A percentile compares a stretch with the other conserved stretches of the same genome.
These are phyloP conservation scores for Isatis lusitanica DNA, from an alignment of 441 rosid species.

Conservation along the genomic window DNA sequence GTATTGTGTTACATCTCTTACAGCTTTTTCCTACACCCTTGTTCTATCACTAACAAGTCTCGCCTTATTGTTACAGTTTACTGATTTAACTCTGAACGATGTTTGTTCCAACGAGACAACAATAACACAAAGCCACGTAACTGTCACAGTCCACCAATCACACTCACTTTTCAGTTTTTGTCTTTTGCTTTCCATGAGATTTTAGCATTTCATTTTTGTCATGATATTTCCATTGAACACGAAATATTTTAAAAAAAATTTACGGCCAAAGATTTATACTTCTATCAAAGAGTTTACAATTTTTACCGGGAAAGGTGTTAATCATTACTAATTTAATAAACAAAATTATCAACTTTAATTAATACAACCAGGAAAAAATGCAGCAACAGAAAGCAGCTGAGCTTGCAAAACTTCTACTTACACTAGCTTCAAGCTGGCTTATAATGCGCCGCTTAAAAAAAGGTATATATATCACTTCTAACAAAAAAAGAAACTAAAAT, in stretches of 20 bases:
- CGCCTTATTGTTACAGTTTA: background rate
- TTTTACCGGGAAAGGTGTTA: background rate
- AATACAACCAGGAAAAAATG: background rate
- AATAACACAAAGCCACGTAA: constrained; percentile 16
- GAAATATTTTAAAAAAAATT: background rate
- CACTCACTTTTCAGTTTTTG: constrained; percentile 8
- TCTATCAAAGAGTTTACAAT: background rate
- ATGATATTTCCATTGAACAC: background rate
- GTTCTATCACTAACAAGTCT: background rate
- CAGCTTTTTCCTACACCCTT: background rate
- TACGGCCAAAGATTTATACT: background rate
- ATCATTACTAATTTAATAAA: background rate
- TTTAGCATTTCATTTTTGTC: background rate
- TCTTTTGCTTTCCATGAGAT: background rate
- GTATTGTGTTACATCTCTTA: background rate
- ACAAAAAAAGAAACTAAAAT: background rate
- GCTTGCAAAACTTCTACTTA: constrained; percentile 33
- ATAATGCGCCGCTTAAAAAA: background rate
- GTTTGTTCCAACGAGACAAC: constrained; percentile 26
- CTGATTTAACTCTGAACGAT: background rate
- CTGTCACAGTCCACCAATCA: constrained; percentile 18
- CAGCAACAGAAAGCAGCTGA: constrained; percentile 36
- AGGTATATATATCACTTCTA: background rate
- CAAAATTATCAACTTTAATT: background rate
- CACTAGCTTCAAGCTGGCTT: constrained; percentile 33